Evolutionary conservation across 352 stramenopile species (phyloP).

Genomic region (Aphanomyces euteiches): DNA sequence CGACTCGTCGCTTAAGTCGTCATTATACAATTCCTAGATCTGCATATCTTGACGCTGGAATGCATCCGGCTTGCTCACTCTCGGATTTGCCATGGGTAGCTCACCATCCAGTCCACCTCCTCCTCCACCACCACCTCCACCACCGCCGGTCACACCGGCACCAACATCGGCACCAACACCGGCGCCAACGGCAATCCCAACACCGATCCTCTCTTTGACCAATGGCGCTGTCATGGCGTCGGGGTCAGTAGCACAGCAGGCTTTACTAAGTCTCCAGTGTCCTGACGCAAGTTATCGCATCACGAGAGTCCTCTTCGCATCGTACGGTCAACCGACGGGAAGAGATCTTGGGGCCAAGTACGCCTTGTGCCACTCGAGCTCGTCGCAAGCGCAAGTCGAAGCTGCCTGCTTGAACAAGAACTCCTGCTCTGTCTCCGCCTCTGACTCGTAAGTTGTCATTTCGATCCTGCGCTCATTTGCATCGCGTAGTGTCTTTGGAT

Average conservation of each 20-base stretch:
- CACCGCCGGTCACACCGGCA: not conserved
- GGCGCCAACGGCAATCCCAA: conserved; percentile 10
- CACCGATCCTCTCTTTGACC: not conserved
- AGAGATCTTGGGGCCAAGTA: conserved; percentile 9
- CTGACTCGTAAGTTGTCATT: conserved; percentile 1
- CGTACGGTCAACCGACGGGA: conserved; percentile 13
- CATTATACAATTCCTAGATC: too few species aligned
- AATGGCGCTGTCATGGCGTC: not conserved
- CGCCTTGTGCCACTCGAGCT: not conserved
- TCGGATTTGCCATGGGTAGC: not conserved
- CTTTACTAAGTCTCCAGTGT: not conserved
- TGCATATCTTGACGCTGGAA: not conserved
- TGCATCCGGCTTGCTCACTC: not conserved
- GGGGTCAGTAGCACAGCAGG: not conserved
- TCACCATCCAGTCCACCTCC: not conserved
- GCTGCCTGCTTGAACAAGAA: conserved; percentile 1
- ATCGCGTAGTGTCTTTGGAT: not conserved
- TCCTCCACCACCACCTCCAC: not conserved
- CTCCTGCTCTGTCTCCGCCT: not conserved
- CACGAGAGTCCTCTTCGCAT: conserved; percentile 21
- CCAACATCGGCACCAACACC: not conserved
- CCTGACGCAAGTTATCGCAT: not conserved
- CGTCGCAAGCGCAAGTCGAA: not conserved
- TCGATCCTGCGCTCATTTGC: not conserved
- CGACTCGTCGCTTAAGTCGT: too few species aligned